These are phyloP conservation scores for Aspergillus ibericus DNA, from an alignment of 2,329 filamentous ascomycete species.

Conservation along the genomic window DNA sequence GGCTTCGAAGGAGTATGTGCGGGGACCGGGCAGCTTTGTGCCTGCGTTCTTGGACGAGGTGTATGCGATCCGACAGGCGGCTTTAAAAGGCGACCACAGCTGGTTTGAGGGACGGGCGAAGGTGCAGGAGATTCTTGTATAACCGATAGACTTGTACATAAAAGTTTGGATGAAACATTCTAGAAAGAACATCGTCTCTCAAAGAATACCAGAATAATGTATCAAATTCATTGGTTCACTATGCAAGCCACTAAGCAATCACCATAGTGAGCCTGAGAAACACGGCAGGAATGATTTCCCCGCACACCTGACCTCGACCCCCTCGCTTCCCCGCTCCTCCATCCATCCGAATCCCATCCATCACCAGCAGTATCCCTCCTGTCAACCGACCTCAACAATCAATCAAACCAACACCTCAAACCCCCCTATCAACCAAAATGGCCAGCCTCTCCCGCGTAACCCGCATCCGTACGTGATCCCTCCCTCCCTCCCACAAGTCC, in stretches of 20 bases:
- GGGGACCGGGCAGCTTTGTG: constrained; percentile 82
- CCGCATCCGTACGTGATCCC: constrained; percentile 30
- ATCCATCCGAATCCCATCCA: not conserved
- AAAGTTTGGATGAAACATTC: no score
- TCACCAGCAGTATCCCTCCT: no score
- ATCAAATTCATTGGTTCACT: no score
- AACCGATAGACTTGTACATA: not conserved
- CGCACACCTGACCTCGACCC: not conserved
- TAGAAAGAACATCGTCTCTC: no score
- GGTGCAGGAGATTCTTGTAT: constrained; percentile 29
- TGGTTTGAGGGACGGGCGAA: constrained; percentile 41
- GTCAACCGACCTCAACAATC: not conserved
- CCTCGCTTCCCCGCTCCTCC: not conserved
- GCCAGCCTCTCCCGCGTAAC: constrained; percentile 20
- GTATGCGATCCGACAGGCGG: constrained; percentile 44
- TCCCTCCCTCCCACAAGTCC: not conserved
- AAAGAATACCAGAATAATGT: no score
- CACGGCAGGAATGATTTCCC: not conserved
- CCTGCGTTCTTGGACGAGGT: constrained; percentile 78
- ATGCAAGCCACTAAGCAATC: no score
- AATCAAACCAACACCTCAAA: not conserved
- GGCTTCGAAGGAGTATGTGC: constrained; percentile 59
- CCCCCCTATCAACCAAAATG: constrained; percentile 12
- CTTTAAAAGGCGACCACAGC: constrained; percentile 32
- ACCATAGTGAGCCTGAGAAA: not conserved